Percentiles rank a stretch among this genome's conserved stretches.
Evolutionary conservation across 2,329 filamentous ascomycete species (phyloP).

Genomic region (Aschersonia sp.): DNA sequence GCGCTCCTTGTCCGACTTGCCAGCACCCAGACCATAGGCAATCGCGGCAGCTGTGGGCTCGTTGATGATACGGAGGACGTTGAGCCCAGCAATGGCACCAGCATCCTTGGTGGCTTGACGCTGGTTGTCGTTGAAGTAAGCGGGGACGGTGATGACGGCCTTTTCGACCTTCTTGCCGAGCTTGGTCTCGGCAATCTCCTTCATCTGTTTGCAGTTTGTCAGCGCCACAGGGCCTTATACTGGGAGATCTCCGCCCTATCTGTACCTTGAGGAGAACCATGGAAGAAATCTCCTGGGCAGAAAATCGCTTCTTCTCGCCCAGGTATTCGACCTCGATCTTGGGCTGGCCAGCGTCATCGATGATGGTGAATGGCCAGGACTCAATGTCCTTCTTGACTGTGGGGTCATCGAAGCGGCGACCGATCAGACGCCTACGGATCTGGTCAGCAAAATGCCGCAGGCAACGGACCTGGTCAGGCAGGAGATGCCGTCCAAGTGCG

Average conservation of each 20-base stretch:
- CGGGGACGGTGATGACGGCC: slow-evolving; percentile 96
- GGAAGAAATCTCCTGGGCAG: slow-evolving; percentile 94
- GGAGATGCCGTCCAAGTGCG: too few species aligned
- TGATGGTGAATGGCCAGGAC: slow-evolving; percentile 98
- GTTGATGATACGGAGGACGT: slow-evolving; percentile 99
- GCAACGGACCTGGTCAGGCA: neutral
- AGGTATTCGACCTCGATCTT: slow-evolving; percentile 94
- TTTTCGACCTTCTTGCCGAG: slow-evolving; percentile 98
- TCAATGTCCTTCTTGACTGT: slow-evolving; percentile 98
- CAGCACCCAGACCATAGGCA: slow-evolving; percentile 90
- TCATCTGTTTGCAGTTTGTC: slow-evolving; percentile 58
- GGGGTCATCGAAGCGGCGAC: slow-evolving; percentile 85
- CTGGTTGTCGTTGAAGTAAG: slow-evolving; percentile 99
- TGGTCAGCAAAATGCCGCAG: neutral
- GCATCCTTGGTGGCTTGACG: slow-evolving; percentile 99
- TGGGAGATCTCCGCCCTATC: neutral
- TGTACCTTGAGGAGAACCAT: slow-evolving; percentile 95
- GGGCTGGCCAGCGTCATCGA: slow-evolving; percentile 78
- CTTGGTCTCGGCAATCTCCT: slow-evolving; percentile 97
- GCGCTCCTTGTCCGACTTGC: slow-evolving; percentile 94
- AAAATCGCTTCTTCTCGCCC: slow-evolving; percentile 88
- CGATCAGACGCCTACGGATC: slow-evolving; percentile 76
- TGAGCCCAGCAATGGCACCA: slow-evolving; percentile 90
- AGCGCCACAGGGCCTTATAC: neutral
- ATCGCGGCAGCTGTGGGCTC: slow-evolving; percentile 97